A percentile compares a stretch with the other conserved stretches of the same genome.
Evolutionary conservation across 2,329 filamentous ascomycete genomes (phyloP).

Genomic region (Metarhizium anisopliae): DNA sequence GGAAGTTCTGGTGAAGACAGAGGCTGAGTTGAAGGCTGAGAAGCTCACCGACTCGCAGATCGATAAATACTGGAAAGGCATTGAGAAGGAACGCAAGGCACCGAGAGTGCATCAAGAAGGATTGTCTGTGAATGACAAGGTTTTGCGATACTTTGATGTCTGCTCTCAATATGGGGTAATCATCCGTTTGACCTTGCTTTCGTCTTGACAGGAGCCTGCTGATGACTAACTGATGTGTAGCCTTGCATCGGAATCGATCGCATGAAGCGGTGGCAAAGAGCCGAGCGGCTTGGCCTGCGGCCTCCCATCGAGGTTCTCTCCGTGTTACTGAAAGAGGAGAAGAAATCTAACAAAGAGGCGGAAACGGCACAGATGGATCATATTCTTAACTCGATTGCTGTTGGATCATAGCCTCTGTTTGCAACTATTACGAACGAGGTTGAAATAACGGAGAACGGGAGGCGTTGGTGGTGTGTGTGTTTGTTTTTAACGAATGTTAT

Average conservation of each 20-base stretch:
- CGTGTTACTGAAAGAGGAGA: slow-evolving; percentile 66
- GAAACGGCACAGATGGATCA: slow-evolving; percentile 71
- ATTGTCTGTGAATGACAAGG: slow-evolving; percentile 68
- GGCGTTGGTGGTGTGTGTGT: slow-evolving; percentile 11
- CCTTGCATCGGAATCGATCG: slow-evolving; percentile 82
- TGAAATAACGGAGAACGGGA: slow-evolving; percentile 9
- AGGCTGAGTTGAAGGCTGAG: slow-evolving; percentile 48
- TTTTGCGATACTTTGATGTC: slow-evolving; percentile 86
- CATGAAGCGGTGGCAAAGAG: slow-evolving; percentile 79
- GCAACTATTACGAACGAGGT: slow-evolving; percentile 2
- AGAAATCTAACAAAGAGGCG: slow-evolving; percentile 39
- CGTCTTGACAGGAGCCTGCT: neutral
- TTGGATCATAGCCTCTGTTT: slow-evolving; percentile 22
- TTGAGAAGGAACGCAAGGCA: slow-evolving; percentile 61
- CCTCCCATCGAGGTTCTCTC: slow-evolving; percentile 88
- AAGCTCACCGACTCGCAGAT: slow-evolving; percentile 61
- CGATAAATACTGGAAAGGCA: slow-evolving; percentile 64
- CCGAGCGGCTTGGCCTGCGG: slow-evolving; percentile 69
- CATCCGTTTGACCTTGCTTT: slow-evolving; percentile 15
- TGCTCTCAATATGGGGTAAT: slow-evolving; percentile 85
- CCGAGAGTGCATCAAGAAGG: slow-evolving; percentile 70
- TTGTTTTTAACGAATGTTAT: neutral
- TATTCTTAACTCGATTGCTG: slow-evolving; percentile 41
- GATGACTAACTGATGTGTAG: slow-evolving; percentile 32
- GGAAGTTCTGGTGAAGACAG: slow-evolving; percentile 33